Percentiles rank a stretch among this genome's conserved stretches.
Evolutionary conservation across 2,329 filamentous ascomycete species (phyloP).

Genomic region (Fusarium sublunatum): DNA sequence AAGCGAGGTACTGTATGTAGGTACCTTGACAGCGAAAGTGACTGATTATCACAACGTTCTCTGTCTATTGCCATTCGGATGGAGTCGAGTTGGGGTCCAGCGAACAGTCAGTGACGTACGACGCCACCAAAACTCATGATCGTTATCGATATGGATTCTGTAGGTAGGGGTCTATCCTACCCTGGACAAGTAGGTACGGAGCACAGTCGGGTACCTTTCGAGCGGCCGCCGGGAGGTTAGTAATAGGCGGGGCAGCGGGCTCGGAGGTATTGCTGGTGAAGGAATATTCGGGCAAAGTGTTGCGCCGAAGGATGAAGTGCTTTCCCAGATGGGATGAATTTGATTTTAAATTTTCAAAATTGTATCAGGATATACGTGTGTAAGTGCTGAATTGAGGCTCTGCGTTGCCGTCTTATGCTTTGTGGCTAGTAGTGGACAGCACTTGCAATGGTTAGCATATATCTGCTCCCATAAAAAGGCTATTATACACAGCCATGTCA

Average conservation of each 20-base stretch:
- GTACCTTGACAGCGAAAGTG: conserved; percentile 6
- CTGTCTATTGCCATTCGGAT: conserved; percentile 2
- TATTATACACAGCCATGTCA: neutral
- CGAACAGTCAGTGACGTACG: conserved; percentile 21
- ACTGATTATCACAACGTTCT: conserved; percentile 15
- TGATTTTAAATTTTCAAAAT: neutral
- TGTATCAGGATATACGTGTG: neutral
- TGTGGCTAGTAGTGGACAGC: neutral
- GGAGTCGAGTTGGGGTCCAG: conserved; percentile 5
- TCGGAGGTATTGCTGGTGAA: conserved; percentile 30
- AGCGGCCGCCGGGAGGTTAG: conserved; percentile 4
- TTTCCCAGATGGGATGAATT: conserved; percentile 10
- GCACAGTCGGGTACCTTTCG: neutral
- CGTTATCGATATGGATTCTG: conserved; percentile 17
- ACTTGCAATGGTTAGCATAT: too few relatives aligned
- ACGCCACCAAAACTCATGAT: conserved; percentile 6
- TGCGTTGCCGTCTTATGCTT: neutral
- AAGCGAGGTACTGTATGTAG: conserved; percentile 1
- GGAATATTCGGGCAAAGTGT: conserved; percentile 11
- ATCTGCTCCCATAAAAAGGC: too few relatives aligned
- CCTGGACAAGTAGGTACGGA: too few relatives aligned
- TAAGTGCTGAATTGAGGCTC: neutral
- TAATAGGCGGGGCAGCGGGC: conserved; percentile 28
- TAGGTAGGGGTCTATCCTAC: neutral
- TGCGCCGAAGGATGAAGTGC: conserved; percentile 15